A percentile compares a stretch with the other conserved stretches of the same genome.
Conservation (phyloP, 371 early-diverging fungal species). For the Syncephalastrum sp. region DNA sequence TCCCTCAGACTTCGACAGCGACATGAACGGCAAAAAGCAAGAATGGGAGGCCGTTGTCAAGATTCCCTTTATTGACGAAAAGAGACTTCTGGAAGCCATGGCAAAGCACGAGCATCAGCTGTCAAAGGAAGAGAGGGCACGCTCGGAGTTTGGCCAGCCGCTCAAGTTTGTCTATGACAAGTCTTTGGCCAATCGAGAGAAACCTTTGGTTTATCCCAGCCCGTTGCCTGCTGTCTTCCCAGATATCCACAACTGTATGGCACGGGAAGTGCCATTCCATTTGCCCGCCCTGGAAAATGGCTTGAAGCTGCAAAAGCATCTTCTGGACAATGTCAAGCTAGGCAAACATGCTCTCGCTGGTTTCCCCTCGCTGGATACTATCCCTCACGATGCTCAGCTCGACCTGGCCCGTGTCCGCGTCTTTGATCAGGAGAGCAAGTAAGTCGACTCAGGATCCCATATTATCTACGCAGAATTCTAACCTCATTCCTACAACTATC, state of each 20-base stretch:
- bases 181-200: constrained; percentile 27
- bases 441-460: constrained; percentile 5
- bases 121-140: constrained; percentile 63
- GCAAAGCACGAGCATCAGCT: constrained; percentile 62
- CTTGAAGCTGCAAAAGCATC: constrained; percentile 56
- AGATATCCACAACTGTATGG: constrained; percentile 58
- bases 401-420: constrained; percentile 80
- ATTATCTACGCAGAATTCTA: neutral
- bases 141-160: constrained; percentile 73
- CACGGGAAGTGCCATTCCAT: constrained; percentile 44
- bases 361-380: constrained; percentile 85
- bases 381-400: constrained; percentile 68
- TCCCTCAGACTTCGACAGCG: constrained; percentile 87
- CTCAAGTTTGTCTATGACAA: constrained; percentile 61
- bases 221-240: constrained; percentile 74
- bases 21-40: constrained; percentile 98
- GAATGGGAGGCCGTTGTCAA: constrained; percentile 97
- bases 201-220: constrained; percentile 50
- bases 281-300: constrained; percentile 57
- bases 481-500: neutral
- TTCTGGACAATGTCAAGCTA: constrained; percentile 65
- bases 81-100: constrained; percentile 83
- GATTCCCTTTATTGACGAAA: constrained; percentile 93
- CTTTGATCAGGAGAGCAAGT: constrained; percentile 78
- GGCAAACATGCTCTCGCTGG: constrained; percentile 81